phyloP scores from a whole-genome alignment of 75 land plant genomes.

The Cupressus sempervirens region DNA sequence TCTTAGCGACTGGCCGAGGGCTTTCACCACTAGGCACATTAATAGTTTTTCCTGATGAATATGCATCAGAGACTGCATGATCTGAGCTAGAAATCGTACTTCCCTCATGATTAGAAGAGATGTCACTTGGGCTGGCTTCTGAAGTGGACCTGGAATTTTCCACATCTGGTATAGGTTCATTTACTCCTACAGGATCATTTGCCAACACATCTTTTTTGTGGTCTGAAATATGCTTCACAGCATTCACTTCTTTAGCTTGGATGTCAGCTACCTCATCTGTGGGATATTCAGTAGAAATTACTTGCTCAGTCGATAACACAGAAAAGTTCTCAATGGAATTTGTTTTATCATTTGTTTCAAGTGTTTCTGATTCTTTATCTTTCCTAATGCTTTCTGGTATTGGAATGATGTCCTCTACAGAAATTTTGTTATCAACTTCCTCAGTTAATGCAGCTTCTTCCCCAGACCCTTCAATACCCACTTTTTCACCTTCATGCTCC shows the following conservation, averaged over 20 bases:
- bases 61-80: background rate
- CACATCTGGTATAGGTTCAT: constrained; percentile 2
- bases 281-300: background rate
- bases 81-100: background rate
- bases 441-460: constrained; percentile 8
- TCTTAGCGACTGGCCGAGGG: background rate
- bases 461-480: background rate
- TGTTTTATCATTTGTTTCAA: constrained; percentile 7
- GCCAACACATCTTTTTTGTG: constrained; percentile 2
- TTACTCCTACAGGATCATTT: constrained; percentile 3
- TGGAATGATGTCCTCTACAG: constrained; percentile 5
- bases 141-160: background rate
- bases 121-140: background rate
- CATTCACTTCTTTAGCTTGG: constrained; percentile 13
- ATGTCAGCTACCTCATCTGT: constrained; percentile 1
- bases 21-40: background rate
- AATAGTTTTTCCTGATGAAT: constrained; percentile 5
- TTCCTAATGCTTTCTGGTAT: background rate
- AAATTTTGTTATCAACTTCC: background rate
- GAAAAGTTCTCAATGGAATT: background rate
- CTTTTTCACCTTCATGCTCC: constrained; percentile 18
- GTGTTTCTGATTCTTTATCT: constrained; percentile 8
- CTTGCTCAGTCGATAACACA: constrained; percentile 15
- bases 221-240: background rate
- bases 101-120: background rate